Base-by-base conservation (phyloP, 306 rosid species). In the Sesbania bispinosa region DNA sequence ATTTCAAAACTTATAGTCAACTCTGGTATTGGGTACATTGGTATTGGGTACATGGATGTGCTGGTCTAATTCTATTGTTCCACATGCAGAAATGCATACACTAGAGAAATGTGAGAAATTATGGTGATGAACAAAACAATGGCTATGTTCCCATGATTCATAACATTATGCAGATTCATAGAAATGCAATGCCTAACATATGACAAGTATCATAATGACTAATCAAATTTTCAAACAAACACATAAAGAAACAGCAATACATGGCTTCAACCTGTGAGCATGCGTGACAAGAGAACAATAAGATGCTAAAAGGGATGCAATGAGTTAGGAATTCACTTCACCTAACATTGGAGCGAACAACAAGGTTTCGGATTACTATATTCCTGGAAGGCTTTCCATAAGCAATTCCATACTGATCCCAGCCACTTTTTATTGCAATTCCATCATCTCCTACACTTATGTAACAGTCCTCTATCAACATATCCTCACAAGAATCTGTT, bases 271-370 rank as follows among this genome's bases (percentile, higher is more conserved):
- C 18, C 6, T 14, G 43, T 3, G 9, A 20, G 39, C 42, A 63
- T 41, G 23, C 69, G 45, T 26, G 45, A 55, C 6, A 27, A 47
- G 21, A 57, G 23, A 70, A 50, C 9, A 29, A 42, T 10, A 24
- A 66, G 52, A 30, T 66, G 30, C 21, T 16, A 18, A 55, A 33
- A 47, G 29, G 2, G 5, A 54, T 20, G 58, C 10, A 39, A 59
- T 18, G 24, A 29, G 48, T 39, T 11, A 60, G 62, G 77, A 57
- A 27, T 29, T 85, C 62, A 85, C 90, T 42, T 85, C 39, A 93
- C 98, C 97, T 93, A 84, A 93, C 98, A 91, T 88, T 93, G 65
- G 98, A 93, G 65, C 92, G 98, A 64, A 93, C 90, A 23, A 93
- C 87, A 5, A 93, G 92, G 83, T 93, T 93, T 70, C 96, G 84